Evolutionary conservation across 345 rosid species (phyloP), one percentile per base, ranked within the genome.

Genomic region (Eucalyptus decipiens): DNA sequence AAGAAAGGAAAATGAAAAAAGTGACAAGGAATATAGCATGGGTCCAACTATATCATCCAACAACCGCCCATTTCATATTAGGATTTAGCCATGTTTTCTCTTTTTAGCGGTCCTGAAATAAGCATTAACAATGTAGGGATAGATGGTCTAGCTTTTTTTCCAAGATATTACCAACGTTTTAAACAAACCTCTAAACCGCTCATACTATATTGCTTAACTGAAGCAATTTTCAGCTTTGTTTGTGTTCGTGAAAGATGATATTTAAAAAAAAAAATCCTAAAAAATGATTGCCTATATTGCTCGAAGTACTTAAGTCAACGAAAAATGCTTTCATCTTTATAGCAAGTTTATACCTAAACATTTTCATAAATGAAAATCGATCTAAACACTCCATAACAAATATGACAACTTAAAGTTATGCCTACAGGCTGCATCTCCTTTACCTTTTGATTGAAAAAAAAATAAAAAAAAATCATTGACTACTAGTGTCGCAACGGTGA

Each of bases 401-500:
- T 60, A 26, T 60, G 32, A 6, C n/a, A 28, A 12, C 32, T 60
- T 60, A 60, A 28, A 60, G 16, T 60, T 60, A 60, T 11, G 67
- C 67, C 67, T 11, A 26, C 0, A 60, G 28, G 32, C 28, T 0
- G 0, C 0, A 2, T 60, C 17, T 60, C 30, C 65, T 5, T 11
- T 15, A 5, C 3, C 15, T 5, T 26, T 26, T 3, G n/a, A 58
- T 10, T 58, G 65, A 56, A 9, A 10, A 11, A 9, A 48, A 48
- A 47, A 58, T 11, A 2, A 58, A 26, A 26, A 11, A 11, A 10
- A 24, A 4, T 0, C 30, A 11, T 60, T 28, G 0, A 60, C 14
- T 28, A 28, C 32, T 12, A 12, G 67, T 26, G 65, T 26, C 0
- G 14, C 30, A 56, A 6, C 1, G 0, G 0, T 23, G 3, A 23